Evolutionary conservation across 352 stramenopile genomes (phyloP).

Genomic region (Poterioochromonas sp.): DNA sequence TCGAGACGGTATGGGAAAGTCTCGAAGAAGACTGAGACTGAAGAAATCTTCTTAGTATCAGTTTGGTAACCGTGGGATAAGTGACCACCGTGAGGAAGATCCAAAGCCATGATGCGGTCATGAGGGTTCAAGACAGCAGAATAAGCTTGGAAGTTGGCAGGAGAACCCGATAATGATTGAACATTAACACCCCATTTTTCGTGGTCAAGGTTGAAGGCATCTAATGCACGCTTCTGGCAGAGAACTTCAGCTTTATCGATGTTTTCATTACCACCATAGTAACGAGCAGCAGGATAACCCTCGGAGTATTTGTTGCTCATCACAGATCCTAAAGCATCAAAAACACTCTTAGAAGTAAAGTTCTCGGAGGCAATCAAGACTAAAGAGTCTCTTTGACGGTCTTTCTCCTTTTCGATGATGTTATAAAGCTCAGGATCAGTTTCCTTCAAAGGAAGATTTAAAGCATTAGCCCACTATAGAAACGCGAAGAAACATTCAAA

Average conservation of each 20-base stretch:
- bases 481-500: neutral
- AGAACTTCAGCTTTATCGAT: conserved; percentile 97
- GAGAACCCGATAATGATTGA: conserved; percentile 92
- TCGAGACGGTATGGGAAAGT: conserved; percentile 96
- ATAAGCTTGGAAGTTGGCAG: conserved; percentile 98
- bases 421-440: conserved; percentile 80
- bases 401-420: conserved; percentile 94
- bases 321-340: conserved; percentile 93
- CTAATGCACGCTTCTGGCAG: conserved; percentile 90
- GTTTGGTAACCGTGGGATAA: conserved; percentile 94
- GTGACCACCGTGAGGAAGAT: conserved; percentile 95
- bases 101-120: conserved; percentile 95
- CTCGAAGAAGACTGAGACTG: conserved; percentile 98
- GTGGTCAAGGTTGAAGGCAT: conserved; percentile 90
- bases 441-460: conserved; percentile 62
- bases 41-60: conserved; percentile 96
- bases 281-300: conserved; percentile 84
- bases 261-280: conserved; percentile 99
- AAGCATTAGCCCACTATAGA: conserved; percentile 39
- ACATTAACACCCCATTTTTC: conserved; percentile 76
- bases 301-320: conserved; percentile 99
- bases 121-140: conserved; percentile 93
- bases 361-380: conserved; percentile 99
- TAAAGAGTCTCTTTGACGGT: conserved; percentile 90
- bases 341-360: conserved; percentile 92